Conservation (phyloP, 2,329 filamentous ascomycete genomes). For the Rhytidhysteron rufulum region DNA sequence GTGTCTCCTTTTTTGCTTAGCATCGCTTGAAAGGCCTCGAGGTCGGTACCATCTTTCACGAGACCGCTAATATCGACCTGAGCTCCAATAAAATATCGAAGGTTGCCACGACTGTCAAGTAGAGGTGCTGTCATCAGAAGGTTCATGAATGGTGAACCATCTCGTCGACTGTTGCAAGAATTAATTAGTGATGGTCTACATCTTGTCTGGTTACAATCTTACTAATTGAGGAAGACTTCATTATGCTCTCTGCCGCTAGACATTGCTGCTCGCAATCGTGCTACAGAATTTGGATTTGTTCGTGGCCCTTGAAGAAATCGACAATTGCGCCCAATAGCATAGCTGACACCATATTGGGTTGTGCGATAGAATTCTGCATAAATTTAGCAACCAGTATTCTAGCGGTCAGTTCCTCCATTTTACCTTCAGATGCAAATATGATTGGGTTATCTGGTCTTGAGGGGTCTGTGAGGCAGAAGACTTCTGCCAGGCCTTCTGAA, state of each 20-base stretch:
- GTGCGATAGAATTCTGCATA: constrained; percentile 68
- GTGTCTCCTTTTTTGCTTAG: constrained; percentile 29
- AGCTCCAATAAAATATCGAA: constrained; percentile 68
- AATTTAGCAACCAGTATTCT: constrained; percentile 9
- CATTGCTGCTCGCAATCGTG: constrained; percentile 60
- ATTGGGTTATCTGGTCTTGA: constrained; percentile 71
- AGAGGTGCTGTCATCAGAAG: constrained; percentile 70
- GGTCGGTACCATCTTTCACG: constrained; percentile 61
- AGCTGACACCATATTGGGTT: constrained; percentile 70
- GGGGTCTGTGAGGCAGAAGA: constrained; percentile 74
- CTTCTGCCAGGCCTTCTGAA: constrained; percentile 72
- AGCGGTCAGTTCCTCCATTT: background rate
- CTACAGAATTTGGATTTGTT: constrained; percentile 61
- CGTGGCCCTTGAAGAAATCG: constrained; percentile 73
- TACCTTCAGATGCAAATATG: constrained; percentile 72
- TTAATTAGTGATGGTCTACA: constrained; percentile 5
- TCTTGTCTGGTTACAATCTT: constrained; percentile 19
- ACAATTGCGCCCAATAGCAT: constrained; percentile 72
- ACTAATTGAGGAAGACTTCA: constrained; percentile 75
- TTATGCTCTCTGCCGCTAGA: constrained; percentile 64
- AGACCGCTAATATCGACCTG: constrained; percentile 70
- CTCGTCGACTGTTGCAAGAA: constrained; percentile 54
- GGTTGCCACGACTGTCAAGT: constrained; percentile 61
- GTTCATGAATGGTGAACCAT: constrained; percentile 75
- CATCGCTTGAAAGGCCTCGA: constrained; percentile 58